Conservation (phyloP, 495 filamentous ascomycete species). For the Parathielavia hyrcaniae region DNA sequence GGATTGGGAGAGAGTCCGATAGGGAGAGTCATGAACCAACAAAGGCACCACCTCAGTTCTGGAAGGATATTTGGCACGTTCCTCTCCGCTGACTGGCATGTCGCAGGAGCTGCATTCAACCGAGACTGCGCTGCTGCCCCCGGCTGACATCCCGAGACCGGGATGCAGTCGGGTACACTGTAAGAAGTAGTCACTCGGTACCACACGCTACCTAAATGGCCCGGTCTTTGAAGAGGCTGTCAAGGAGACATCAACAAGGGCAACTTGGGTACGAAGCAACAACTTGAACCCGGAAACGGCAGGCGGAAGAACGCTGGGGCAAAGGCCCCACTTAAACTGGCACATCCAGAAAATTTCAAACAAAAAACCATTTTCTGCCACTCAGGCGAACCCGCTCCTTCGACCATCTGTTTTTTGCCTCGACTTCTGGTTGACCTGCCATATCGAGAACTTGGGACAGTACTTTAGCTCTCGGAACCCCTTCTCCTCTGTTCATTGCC, state of each 20-base stretch:
- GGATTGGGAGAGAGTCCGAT: background rate
- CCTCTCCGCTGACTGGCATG: constrained; percentile 5
- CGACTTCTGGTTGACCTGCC: constrained; percentile 13
- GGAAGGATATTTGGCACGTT: background rate
- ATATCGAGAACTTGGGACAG: constrained; percentile 9
- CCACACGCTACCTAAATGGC: background rate
- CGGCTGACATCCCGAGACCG: constrained; percentile 14
- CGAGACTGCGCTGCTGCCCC: constrained; percentile 19
- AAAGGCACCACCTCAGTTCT: background rate
- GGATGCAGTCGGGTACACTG: background rate
- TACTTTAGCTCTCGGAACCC: constrained; percentile 26
- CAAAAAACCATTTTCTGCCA: constrained; percentile 25
- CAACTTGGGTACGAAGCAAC: background rate
- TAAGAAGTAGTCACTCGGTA: constrained; percentile 3
- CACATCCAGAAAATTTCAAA: constrained; percentile 34
- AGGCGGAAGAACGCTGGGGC: constrained; percentile 21
- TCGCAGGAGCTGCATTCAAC: constrained; percentile 30
- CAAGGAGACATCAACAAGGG: background rate
- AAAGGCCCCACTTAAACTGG: constrained; percentile 26
- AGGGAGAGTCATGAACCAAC: background rate
- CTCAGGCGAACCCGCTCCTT: constrained; percentile 18
- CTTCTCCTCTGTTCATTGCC: constrained; percentile 11
- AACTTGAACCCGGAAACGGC: constrained; percentile 15
- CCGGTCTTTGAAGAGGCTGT: background rate
- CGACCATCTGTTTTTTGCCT: constrained; percentile 10